Percentiles rank a stretch among this genome's conserved stretches.
These are phyloP conservation scores for Cucurbita argyrosperma DNA, from an alignment of 306 rosid genomes.

Conservation along the genomic window DNA sequence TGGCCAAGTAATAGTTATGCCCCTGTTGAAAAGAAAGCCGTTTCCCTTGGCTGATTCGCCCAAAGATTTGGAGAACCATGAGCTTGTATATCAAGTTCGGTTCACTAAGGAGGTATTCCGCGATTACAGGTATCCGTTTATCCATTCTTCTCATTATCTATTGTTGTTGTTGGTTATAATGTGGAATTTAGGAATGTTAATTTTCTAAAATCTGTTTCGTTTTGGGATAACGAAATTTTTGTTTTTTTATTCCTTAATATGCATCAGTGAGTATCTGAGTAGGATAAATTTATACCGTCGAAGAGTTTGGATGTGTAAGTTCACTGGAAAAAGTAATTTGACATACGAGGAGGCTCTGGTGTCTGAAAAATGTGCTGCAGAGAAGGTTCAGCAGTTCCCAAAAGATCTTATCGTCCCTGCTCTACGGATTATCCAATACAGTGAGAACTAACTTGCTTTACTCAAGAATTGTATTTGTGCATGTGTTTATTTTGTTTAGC, in stretches of 20 bases:
- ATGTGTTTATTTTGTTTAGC: not conserved
- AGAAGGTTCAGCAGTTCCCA: constrained; percentile 77
- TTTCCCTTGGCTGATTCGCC: constrained; percentile 55
- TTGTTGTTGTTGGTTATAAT: not conserved
- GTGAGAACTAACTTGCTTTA: constrained; percentile 31
- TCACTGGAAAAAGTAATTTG: constrained; percentile 66
- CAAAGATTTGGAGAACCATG: constrained; percentile 52
- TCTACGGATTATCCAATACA: constrained; percentile 63
- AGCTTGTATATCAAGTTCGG: constrained; percentile 67
- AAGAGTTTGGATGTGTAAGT: constrained; percentile 81
- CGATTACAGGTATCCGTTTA: constrained; percentile 70
- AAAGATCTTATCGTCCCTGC: constrained; percentile 63
- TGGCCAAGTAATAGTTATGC: constrained; percentile 32
- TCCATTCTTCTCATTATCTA: not conserved
- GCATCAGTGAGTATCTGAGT: constrained; percentile 57
- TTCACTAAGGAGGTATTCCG: constrained; percentile 71
- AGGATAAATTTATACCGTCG: constrained; percentile 61
- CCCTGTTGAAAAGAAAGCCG: constrained; percentile 62
- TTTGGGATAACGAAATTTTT: not conserved
- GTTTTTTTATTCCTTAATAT: constrained; percentile 29
- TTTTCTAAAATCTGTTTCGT: not conserved
- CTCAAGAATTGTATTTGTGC: not conserved
- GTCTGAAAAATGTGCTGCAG: constrained; percentile 65
- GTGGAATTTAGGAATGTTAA: not conserved
- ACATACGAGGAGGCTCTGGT: constrained; percentile 93